Conservation (phyloP, 768 basidiomycete species). For the Tremella mesenterica region DNA sequence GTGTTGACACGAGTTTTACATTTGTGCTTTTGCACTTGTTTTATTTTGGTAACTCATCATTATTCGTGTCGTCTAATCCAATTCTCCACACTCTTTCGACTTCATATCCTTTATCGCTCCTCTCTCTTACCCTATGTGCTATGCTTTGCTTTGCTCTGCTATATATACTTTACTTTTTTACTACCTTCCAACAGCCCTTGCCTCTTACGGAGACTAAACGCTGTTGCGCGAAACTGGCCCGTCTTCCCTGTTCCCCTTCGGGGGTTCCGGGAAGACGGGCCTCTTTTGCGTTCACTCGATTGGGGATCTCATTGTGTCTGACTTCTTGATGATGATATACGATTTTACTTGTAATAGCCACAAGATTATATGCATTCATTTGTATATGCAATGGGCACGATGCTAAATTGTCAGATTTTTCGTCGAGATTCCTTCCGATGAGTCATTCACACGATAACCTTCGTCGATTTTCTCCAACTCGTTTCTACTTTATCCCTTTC, state of each 20-base stretch:
- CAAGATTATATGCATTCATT: background rate
- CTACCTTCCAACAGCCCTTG: background rate
- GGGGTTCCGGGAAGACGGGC: background rate
- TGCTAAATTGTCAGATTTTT: too few species aligned
- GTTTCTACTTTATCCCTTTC: too few species aligned
- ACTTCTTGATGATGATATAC: background rate
- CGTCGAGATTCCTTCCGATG: too few species aligned
- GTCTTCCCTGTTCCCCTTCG: background rate
- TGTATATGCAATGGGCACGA: background rate
- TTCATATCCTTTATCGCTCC: background rate
- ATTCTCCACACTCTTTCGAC: background rate
- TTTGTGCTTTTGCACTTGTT: background rate
- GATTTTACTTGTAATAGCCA: too few species aligned
- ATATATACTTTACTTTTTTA: background rate
- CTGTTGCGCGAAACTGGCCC: background rate
- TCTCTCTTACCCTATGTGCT: background rate
- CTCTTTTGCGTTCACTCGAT: background rate
- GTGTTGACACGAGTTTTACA: constrained; percentile 1
- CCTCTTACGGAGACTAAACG: background rate
- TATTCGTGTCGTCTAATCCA: background rate
- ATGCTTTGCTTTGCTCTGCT: background rate
- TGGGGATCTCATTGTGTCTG: background rate
- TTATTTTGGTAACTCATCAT: background rate
- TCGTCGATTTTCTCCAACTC: too few species aligned
- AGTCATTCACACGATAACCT: too few species aligned